A percentile compares a stretch with the other conserved stretches of the same genome.
Conservation (phyloP, 2,329 filamentous ascomycete species). For the Exophiala spinifera region DNA sequence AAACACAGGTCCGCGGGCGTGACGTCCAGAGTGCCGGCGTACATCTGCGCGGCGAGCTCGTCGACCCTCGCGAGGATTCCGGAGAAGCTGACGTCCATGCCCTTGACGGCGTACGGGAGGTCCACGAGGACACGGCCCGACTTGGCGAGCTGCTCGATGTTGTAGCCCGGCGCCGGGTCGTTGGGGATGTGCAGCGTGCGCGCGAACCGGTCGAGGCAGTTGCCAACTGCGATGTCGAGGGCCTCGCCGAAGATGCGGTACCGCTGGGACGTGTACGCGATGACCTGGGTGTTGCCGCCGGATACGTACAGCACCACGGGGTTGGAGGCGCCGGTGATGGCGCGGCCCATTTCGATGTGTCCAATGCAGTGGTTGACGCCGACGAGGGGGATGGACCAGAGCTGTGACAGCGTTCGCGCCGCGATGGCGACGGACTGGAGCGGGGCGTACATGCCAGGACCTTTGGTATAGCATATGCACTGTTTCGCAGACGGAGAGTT, state of each 20-base stretch:
- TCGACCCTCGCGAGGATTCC: constrained; percentile 86
- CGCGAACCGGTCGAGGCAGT: constrained; percentile 94
- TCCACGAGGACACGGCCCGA: constrained; percentile 69
- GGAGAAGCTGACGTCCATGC: constrained; percentile 97
- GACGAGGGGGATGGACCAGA: constrained; percentile 86
- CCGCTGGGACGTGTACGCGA: constrained; percentile 88
- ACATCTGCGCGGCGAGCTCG: constrained; percentile 69
- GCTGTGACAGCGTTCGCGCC: constrained; percentile 72
- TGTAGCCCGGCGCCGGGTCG: constrained; percentile 94
- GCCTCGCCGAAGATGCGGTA: constrained; percentile 99
- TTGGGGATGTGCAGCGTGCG: constrained; percentile 88
- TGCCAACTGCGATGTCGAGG: constrained; percentile 94
- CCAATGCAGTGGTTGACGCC: constrained; percentile 98
- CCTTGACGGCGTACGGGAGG: constrained; percentile 92
- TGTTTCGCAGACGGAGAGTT: too few species aligned
- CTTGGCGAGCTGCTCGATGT: constrained; percentile 91
- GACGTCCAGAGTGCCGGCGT: constrained; percentile 48
- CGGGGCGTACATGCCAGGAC: constrained; percentile 94
- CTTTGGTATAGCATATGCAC: constrained; percentile 93
- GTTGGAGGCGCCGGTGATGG: constrained; percentile 85
- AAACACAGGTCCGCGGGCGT: constrained; percentile 88
- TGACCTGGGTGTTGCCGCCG: constrained; percentile 96
- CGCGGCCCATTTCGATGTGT: constrained; percentile 96
- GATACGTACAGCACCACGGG: constrained; percentile 94
- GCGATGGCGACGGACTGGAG: constrained; percentile 82